Base-by-base conservation (phyloP, 2,329 filamentous ascomycete species). In the Neoscytalidium dimidiatum region DNA sequence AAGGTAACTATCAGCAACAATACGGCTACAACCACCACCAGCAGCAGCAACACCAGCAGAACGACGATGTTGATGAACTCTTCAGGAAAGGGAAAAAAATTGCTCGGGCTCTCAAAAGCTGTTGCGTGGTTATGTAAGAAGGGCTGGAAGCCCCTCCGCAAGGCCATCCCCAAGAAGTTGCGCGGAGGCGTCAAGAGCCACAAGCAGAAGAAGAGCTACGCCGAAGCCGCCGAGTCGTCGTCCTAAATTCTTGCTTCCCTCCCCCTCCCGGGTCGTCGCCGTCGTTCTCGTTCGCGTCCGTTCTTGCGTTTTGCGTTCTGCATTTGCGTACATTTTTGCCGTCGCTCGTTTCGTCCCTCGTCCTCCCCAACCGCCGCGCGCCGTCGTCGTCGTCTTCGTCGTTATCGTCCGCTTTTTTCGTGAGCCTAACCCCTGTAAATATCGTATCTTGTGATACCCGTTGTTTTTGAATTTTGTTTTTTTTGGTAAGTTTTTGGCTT, bases 91-190 rank as follows among this genome's bases (percentile, higher is more conserved):
- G 87, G 33, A 73, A 91, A 7, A 85, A 81, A 74, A 72, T 92
- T 38, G 72, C 91, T 68, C 84, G 83, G 72, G 88, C 88, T 79
- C 74, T 92, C 75, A 87, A 88, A 75, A 78, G 81, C 44, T 94
- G 90, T 78, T 94, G 91, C 81, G 80, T 86, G 43, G 86, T 94
- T 71, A 94, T 94, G 91, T 94, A 64, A 64, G 49, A 64, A 44
- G 62, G 35, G 33, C 19, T 57, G 52, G 52, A 43, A 43, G 35
- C 52, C 52, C 11, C 33, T 57, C 35, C 52, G 52, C 52, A 43
- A 43, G 52, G 35, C 35, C 21, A 35, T 57, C 3, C 52, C 52
- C 52, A 57, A 57, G 52, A 38, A 43, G n/a, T 23, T 41, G 21
- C 52, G 38, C 9, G 9, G 21, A 38, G 17, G 17, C 19, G 19